Evolutionary conservation across 1,139 yeast species (phyloP).

Genomic region (Eremothecium gossypii): DNA sequence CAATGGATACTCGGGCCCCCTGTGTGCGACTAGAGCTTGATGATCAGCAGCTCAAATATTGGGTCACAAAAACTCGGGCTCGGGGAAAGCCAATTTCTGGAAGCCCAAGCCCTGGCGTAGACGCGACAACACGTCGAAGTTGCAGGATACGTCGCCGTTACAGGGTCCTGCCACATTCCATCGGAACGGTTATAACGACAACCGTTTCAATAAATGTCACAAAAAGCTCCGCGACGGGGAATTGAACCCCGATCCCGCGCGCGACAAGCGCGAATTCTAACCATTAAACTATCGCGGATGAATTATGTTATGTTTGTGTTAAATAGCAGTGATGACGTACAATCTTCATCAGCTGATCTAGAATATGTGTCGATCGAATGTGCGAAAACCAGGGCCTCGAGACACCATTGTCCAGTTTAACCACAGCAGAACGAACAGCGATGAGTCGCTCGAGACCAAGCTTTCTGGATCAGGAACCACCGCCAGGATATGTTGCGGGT

Average conservation of each 20-base stretch:
- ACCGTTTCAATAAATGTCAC: not conserved
- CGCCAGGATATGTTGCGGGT: slow-evolving; percentile 87
- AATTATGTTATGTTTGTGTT: not conserved
- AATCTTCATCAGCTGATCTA: not conserved
- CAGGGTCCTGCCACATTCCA: too few species aligned
- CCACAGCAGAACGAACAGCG: not conserved
- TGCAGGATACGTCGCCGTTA: too few species aligned
- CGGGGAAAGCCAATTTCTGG: too few species aligned
- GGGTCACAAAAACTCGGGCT: too few species aligned
- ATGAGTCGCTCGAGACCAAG: slow-evolving; percentile 10
- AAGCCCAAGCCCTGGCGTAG: too few species aligned
- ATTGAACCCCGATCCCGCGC: slow-evolving; percentile 34
- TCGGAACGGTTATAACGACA: not conserved
- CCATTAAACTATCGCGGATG: slow-evolving; percentile 33
- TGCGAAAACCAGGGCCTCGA: not conserved
- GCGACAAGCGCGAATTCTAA: slow-evolving; percentile 34
- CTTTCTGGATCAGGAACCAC: slow-evolving; percentile 83
- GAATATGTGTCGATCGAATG: not conserved
- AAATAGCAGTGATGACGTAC: too few species aligned
- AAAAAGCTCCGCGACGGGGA: slow-evolving; percentile 33
- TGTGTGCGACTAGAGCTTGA: too few species aligned
- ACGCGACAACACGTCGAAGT: too few species aligned
- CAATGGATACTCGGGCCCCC: too few species aligned
- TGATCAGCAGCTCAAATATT: too few species aligned
- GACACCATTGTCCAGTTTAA: too few species aligned